Base-by-base conservation (phyloP, 78 protist species). In the Emiliania huxleyi region DNA sequence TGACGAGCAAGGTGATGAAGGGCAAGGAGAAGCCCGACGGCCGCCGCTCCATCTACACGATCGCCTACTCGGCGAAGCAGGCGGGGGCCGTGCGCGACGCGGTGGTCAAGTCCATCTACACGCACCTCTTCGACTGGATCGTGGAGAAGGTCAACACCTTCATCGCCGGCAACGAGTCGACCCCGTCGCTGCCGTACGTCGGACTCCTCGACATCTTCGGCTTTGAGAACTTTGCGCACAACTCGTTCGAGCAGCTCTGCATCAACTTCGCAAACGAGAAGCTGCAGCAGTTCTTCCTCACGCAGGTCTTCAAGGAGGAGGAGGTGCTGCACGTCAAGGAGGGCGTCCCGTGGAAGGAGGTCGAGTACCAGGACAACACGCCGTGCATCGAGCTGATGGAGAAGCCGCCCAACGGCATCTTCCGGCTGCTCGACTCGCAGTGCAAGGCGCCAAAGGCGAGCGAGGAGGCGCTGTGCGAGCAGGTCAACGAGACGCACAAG, bases 121-220 rank as follows among this genome's bases (percentile, higher is more conserved):
- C 95, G 69, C 95, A 97, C 33, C 42, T 98, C 37, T 98, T 98
- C 52, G 97, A 96, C 90, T 98, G 94, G 95, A 91, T 98, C 38
- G 98, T 98, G 29, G 45, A 19, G 21, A 29, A 37, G 5, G 96
- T 98, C 90, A 97, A 97, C 87, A 12, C 43, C 12, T 96, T 6
- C 26, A 12, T 73, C 44, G 45, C 15, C 44, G 62, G 62, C 62
- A 19, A 8, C 62, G 62, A 52, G 15, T 19, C 8, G 62, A 15
- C 62, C 62, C 29, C 62, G 8, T 8, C 62, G 15, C 62, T 52
- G 29, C 84, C 84, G 25, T 79, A 11, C 37, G 35, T 43, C 37
- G 99, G 99, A 37, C 73, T 98, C 12, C 96, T 98, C 49, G 99
- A 98, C 89, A 98, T 98, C 69, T 98, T 95, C 69, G 99, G 99